Conservation (phyloP, 176 grass and related monocot species). For the Lolium rigidum region DNA sequence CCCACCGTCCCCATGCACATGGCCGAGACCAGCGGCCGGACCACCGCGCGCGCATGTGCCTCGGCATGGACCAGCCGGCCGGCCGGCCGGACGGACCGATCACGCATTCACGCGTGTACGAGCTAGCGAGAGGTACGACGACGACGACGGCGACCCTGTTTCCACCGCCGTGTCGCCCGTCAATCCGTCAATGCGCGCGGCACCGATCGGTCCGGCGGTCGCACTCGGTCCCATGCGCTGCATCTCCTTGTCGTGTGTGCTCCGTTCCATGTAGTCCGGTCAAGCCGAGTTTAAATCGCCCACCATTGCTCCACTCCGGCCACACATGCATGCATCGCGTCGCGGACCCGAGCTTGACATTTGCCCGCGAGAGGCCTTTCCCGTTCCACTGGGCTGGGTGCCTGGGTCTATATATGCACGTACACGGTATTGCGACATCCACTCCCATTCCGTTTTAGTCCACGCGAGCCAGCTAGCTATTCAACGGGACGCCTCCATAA, state of each 20-base stretch:
- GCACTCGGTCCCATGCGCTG: neutral
- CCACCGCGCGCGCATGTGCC: neutral
- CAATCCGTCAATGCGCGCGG: slow-evolving; percentile 2
- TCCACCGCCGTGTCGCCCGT: neutral
- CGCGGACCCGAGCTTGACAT: slow-evolving; percentile 26
- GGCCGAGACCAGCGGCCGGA: neutral
- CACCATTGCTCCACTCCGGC: neutral
- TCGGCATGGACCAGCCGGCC: slow-evolving; percentile 1
- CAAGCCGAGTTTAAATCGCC: neutral
- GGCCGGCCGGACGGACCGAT: neutral
- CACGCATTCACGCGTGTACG: neutral
- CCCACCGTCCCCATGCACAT: neutral
- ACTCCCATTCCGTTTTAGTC: slow-evolving; percentile 1
- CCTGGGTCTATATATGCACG: slow-evolving; percentile 13
- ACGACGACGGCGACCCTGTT: neutral
- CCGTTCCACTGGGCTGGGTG: neutral
- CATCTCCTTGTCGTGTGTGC: slow-evolving; percentile 34
- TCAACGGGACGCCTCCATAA: too few species aligned
- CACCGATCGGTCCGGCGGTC: neutral
- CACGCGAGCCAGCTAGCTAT: too few species aligned
- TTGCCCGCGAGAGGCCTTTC: neutral
- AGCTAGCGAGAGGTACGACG: neutral
- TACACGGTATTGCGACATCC: slow-evolving; percentile 43
- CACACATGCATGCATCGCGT: neutral
- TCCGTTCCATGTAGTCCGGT: slow-evolving; percentile 24